These are phyloP conservation scores for Patellaria atrata DNA, from an alignment of 495 filamentous ascomycete species.

Conservation along the genomic window DNA sequence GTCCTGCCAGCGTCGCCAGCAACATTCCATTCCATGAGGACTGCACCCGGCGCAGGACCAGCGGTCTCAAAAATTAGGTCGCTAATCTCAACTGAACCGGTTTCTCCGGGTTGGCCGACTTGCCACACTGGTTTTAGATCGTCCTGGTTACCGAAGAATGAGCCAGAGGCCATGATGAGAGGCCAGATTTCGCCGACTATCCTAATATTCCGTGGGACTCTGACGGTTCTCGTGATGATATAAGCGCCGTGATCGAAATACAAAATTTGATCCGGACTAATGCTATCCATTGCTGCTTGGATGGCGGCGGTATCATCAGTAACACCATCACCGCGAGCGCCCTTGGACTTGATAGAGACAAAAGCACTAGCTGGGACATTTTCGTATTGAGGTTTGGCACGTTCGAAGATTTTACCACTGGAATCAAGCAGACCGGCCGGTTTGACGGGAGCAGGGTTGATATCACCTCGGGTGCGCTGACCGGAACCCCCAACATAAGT, in stretches of 20 bases:
- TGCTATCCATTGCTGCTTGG: slow-evolving; percentile 31
- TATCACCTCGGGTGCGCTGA: slow-evolving; percentile 30
- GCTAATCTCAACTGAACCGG: slow-evolving; percentile 41
- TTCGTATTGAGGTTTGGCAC: slow-evolving; percentile 55
- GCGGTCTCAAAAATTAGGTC: slow-evolving; percentile 48
- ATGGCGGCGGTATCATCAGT: slow-evolving; percentile 51
- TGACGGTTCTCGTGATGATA: slow-evolving; percentile 27
- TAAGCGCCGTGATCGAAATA: slow-evolving; percentile 33
- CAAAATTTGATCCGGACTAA: slow-evolving; percentile 32
- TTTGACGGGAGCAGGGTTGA: slow-evolving; percentile 26
- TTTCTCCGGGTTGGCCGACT: slow-evolving; percentile 41
- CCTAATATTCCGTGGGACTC: slow-evolving; percentile 22
- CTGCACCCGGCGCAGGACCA: slow-evolving; percentile 52
- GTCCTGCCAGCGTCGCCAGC: slow-evolving; percentile 28
- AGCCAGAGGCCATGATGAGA: slow-evolving; percentile 49
- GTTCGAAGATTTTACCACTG: slow-evolving; percentile 44
- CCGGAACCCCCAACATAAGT: slow-evolving; percentile 31
- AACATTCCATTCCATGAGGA: slow-evolving; percentile 64
- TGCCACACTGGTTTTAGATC: slow-evolving; percentile 49
- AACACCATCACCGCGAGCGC: slow-evolving; percentile 53
- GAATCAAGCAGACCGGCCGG: slow-evolving; percentile 27
- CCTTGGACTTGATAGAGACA: slow-evolving; percentile 40
- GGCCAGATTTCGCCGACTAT: slow-evolving; percentile 40
- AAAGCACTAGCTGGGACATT: slow-evolving; percentile 37
- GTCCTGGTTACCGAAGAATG: slow-evolving; percentile 43